A percentile compares a stretch with the other conserved stretches of the same genome.
These are phyloP conservation scores for Naganishia vaughanmartiniae DNA, from an alignment of 768 basidiomycete species.

Conservation along the genomic window DNA sequence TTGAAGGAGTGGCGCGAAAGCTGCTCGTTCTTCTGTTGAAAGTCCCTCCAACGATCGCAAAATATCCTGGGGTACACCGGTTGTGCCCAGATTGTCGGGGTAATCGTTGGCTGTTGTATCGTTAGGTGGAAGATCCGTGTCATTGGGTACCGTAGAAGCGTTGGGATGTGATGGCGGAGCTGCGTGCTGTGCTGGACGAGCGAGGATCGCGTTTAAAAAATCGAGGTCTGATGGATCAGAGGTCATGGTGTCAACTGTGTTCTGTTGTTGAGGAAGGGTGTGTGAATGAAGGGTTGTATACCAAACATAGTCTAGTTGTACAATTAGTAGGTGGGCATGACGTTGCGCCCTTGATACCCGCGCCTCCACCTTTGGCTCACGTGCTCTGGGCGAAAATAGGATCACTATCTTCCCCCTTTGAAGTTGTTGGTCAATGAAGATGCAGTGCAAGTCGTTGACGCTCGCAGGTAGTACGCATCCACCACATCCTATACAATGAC, in stretches of 20 bases:
- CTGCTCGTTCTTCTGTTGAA: constrained; percentile 33
- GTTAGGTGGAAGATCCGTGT: constrained; percentile 5
- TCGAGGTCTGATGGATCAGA: constrained; percentile 8
- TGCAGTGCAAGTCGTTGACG: too few relatives aligned
- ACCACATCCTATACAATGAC: not conserved
- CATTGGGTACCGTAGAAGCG: constrained; percentile 23
- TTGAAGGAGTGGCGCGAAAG: constrained; percentile 36
- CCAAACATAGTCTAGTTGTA: too few relatives aligned
- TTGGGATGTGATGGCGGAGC: constrained; percentile 12
- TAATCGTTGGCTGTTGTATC: not conserved
- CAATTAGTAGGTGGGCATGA: too few relatives aligned
- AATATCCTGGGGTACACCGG: constrained; percentile 26
- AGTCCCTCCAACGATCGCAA: constrained; percentile 23
- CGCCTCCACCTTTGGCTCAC: constrained; percentile 5
- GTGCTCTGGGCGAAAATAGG: constrained; percentile 11
- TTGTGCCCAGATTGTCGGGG: not conserved
- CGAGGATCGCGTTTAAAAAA: not conserved
- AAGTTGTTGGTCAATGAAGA: too few relatives aligned
- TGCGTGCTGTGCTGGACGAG: constrained; percentile 1
- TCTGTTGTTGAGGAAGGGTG: not conserved
- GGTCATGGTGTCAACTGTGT: not conserved
- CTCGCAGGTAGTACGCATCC: not conserved
- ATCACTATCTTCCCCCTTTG: too few relatives aligned
- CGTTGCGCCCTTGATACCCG: too few relatives aligned
- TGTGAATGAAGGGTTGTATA: not conserved